These are phyloP conservation scores for Chlamydomonas urium DNA, from an alignment of 139 green algal genomes.

Conservation along the genomic window DNA sequence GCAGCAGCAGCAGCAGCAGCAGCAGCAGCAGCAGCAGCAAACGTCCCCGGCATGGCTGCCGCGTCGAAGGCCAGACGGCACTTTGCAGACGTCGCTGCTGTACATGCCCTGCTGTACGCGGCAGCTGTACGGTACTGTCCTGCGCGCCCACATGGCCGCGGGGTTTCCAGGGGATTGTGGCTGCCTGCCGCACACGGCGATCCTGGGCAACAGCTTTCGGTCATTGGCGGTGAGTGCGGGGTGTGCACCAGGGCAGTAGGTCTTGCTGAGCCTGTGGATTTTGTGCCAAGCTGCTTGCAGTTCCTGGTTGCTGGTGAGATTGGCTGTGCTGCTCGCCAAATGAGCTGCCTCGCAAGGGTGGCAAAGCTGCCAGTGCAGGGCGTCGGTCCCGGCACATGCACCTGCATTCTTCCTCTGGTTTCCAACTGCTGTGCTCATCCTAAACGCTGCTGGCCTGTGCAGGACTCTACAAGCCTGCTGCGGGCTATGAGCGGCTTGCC, in stretches of 20 bases:
- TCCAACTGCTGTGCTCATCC: too few relatives aligned
- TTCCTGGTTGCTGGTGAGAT: too few relatives aligned
- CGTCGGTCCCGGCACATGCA: too few relatives aligned
- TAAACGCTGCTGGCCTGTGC: too few relatives aligned
- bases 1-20: background rate
- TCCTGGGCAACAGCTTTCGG: background rate
- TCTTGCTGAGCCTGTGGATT: background rate
- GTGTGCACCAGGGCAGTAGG: background rate
- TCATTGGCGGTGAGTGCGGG: background rate
- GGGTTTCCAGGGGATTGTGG: too few relatives aligned
- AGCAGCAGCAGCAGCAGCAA: background rate
- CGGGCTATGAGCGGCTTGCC: too few relatives aligned
- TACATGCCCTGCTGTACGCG: background rate
- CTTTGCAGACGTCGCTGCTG: background rate
- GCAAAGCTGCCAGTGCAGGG: too few relatives aligned
- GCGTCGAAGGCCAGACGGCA: background rate
- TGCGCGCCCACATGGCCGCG: background rate
- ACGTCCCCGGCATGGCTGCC: background rate
- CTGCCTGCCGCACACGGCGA: background rate
- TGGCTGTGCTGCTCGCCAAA: too few relatives aligned
- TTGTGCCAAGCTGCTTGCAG: too few relatives aligned
- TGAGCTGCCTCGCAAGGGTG: too few relatives aligned
- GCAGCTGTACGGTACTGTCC: background rate
- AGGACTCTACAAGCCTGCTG: too few relatives aligned
- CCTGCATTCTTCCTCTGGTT: too few relatives aligned